phyloP scores from a whole-genome alignment of 768 basidiomycete genomes.

The Filobasidium wieringae region DNA sequence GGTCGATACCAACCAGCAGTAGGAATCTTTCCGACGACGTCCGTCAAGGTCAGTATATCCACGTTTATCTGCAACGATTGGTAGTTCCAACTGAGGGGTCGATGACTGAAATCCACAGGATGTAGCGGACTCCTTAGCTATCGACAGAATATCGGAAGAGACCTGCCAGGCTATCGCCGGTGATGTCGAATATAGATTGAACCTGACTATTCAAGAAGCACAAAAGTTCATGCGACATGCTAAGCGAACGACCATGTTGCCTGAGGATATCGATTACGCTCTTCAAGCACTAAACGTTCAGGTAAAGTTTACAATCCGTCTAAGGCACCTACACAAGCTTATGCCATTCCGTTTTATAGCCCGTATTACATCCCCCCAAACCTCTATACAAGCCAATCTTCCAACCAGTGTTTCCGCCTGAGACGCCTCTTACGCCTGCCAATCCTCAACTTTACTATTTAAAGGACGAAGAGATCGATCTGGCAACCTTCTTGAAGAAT shows the following conservation, averaged over 20 bases:
- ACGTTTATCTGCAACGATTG: no score
- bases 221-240: constrained; percentile 94
- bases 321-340: neutral
- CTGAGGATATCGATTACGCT: constrained; percentile 84
- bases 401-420: constrained; percentile 36
- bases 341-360: constrained; percentile 36
- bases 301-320: constrained; percentile 17
- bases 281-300: constrained; percentile 91
- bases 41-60: constrained; percentile 7
- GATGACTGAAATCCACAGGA: constrained; percentile 54
- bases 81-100: neutral
- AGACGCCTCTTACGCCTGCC: constrained; percentile 14
- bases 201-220: constrained; percentile 85
- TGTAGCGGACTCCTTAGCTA: constrained; percentile 74
- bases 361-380: constrained; percentile 67
- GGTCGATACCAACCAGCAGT: neutral
- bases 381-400: constrained; percentile 45
- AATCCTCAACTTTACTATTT: constrained; percentile 58
- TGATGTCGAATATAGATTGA: constrained; percentile 92
- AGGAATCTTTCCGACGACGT: constrained; percentile 10
- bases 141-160: constrained; percentile 59
- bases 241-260: constrained; percentile 74
- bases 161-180: constrained; percentile 79
- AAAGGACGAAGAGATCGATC: constrained; percentile 95
- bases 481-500: constrained; percentile 70